Percentiles rank a stretch among this genome's conserved stretches.
Conservation (phyloP, 306 rosid genomes). For the barrel medic (Medicago truncatula) region MtrunA17r5.0-ANR NC_053044.1:661501-662000, state of each 20-base stretch:
- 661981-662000: conserved; percentile 24
- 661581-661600: conserved; percentile 42
- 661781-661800: neutral
- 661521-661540: conserved; percentile 35
- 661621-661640: conserved; percentile 35
- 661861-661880: conserved; percentile 46
- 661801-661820: conserved; percentile 17
- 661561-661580: neutral
- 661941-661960: conserved; percentile 36
- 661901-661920: conserved; percentile 32
- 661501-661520: conserved; percentile 40
- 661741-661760: neutral
- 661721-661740: neutral
- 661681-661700: neutral
- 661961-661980: neutral
- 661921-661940: conserved; percentile 52
- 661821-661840: conserved; percentile 38
- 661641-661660: conserved; percentile 16
- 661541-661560: conserved; percentile 12
- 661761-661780: too few relatives aligned
- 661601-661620: conserved; percentile 33
- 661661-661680: neutral
- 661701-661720: neutral
- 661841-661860: conserved; percentile 35
- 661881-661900: conserved; percentile 51